Conservation (phyloP, 139 green algal genomes). For the Chlamydomonas sp. region DNA sequence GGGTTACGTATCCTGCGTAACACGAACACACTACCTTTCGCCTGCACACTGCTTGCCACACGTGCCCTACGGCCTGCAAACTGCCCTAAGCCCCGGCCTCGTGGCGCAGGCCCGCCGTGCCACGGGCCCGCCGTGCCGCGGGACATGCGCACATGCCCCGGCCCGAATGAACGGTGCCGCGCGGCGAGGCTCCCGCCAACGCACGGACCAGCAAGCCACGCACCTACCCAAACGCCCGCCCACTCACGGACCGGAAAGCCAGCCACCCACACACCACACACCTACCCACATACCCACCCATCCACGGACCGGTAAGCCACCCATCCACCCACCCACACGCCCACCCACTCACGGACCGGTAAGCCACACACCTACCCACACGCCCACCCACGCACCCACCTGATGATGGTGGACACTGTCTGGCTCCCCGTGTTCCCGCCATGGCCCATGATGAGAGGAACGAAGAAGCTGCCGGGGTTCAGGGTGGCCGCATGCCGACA, state of each 20-base stretch:
- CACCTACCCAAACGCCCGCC: too few species aligned
- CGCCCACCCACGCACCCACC: constrained; percentile 10
- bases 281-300: neutral
- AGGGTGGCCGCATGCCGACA: neutral
- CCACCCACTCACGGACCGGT: neutral
- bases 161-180: too few species aligned
- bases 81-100: too few species aligned
- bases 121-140: too few species aligned
- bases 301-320: neutral
- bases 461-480: constrained; percentile 65
- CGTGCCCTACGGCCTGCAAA: too few species aligned
- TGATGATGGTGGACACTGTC: constrained; percentile 73
- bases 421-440: constrained; percentile 83
- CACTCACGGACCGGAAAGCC: neutral
- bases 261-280: neutral
- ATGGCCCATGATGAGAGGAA: constrained; percentile 82
- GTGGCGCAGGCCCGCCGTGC: too few species aligned
- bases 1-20: too few species aligned
- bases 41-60: too few species aligned
- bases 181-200: neutral
- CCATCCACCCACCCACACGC: neutral
- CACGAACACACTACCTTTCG: too few species aligned
- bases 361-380: neutral
- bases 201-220: neutral
- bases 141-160: too few species aligned